Evolutionary conservation across 2,329 filamentous ascomycete species (phyloP), one percentile per base, ranked within the genome.

Genomic region (Beauveria sp.): DNA sequence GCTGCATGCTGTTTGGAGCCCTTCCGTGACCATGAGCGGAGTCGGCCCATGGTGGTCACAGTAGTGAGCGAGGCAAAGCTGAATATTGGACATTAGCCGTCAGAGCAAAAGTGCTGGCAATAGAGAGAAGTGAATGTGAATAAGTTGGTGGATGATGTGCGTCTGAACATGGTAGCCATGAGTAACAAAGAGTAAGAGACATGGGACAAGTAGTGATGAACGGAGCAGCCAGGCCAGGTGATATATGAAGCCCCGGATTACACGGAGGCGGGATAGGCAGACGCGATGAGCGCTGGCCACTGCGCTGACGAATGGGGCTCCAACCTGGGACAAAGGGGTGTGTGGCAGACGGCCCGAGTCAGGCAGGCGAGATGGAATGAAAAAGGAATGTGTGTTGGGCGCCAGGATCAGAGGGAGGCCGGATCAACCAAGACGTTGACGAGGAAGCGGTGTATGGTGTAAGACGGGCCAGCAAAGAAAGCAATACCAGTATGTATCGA

Each of bases 31-130:
- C 83, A 89, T 87, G 63, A 89, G 73, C 55, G 86, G 86, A 52
- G 86, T 88, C 54, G 86, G 86, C 65, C 86, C 86, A 74, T 89
- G 86, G 65, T 84, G 79, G 72, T 89, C 86, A 79, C 86, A 89
- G 71, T 88, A 88, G 72, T 88, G 86, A 68, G 86, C 86, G 68
- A 89, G 79, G 72, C 85, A 88, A 70, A 88, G 76, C 86, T 88
- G 81, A 63, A 84, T 62, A 64, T 65, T 63, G 24, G 68, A 65
- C 61, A 72, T 76, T 70, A 76, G 74, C 67, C 63, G 60, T 52
- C 46, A 10, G 24, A 28, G 48, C 40, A 40, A 18, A 18, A 22
- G 20, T 3, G 46, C 31, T 24, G 10, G 24, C 14, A 31, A 45
- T 5, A 26, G 22, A 46, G 24, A 31, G 14, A 45, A 3, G 24